Conservation (phyloP, 2,329 filamentous ascomycete species). For the Ophiostoma triangulosporum region DNA sequence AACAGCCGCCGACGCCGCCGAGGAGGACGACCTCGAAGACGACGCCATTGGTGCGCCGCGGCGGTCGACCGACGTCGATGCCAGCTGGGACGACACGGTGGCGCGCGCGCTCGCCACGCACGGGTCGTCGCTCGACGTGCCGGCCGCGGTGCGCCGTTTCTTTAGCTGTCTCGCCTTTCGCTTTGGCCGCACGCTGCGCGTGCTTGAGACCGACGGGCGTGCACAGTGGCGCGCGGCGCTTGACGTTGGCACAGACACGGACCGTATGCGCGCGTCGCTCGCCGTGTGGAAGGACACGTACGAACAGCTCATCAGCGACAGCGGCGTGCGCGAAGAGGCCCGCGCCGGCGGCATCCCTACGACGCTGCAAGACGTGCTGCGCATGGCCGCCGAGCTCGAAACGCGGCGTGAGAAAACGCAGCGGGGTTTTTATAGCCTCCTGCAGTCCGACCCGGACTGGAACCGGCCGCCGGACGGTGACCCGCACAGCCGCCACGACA, state of each 20-base stretch:
- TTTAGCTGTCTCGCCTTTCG: conserved; percentile 18
- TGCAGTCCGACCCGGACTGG: no score
- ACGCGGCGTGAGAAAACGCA: no score
- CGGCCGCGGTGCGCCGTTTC: conserved; percentile 14
- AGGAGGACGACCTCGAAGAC: conserved; percentile 11
- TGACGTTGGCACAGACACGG: conserved; percentile 3
- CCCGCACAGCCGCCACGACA: no score
- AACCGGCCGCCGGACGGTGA: no score
- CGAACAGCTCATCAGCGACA: neutral
- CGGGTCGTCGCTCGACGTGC: neutral
- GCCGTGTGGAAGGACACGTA: conserved; percentile 7
- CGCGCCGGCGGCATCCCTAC: conserved; percentile 8
- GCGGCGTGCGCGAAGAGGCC: neutral
- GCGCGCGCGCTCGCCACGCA: no score
- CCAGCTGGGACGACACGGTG: conserved; percentile 11
- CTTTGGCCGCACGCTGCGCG: conserved; percentile 16
- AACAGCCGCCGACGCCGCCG: neutral
- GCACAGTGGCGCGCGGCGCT: conserved; percentile 4
- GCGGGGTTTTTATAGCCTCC: no score
- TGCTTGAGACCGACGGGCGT: conserved; percentile 10
- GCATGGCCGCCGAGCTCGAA: conserved; percentile 21
- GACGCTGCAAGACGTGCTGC: conserved; percentile 19
- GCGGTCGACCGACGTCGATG: conserved; percentile 9
- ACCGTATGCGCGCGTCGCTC: neutral
- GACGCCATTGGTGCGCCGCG: conserved; percentile 11